These are phyloP conservation scores for Dysphania ambrosioides DNA, from an alignment of 148 eudicot species.

Conservation along the genomic window DNA sequence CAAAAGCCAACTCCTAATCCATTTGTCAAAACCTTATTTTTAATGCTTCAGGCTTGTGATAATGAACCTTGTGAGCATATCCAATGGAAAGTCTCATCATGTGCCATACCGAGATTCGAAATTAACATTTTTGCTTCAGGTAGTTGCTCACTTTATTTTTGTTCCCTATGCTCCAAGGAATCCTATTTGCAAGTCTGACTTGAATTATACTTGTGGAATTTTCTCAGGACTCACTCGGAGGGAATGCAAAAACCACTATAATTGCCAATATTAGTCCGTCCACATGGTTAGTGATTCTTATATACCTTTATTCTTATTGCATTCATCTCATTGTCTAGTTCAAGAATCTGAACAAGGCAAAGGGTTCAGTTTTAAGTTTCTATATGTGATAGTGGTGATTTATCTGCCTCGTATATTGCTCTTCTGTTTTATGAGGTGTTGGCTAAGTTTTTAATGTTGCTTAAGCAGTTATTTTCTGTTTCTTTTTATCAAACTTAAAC, in stretches of 20 bases:
- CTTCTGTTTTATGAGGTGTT: background rate
- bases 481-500: background rate
- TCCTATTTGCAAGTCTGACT: background rate
- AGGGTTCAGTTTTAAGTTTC: background rate
- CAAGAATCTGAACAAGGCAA: background rate
- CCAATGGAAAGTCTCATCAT: conserved; percentile 87
- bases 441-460: background rate
- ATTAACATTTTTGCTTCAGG: conserved; percentile 98
- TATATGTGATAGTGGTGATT: background rate
- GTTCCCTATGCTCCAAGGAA: background rate
- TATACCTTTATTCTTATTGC: background rate
- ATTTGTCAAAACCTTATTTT: conserved; percentile 5
- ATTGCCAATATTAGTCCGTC: conserved; percentile 97
- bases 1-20: background rate
- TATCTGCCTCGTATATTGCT: background rate
- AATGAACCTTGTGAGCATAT: conserved; percentile 88
- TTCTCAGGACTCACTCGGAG: conserved; percentile 95
- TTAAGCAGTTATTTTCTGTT: background rate
- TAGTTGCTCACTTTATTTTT: conserved; percentile 17
- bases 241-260: conserved; percentile 89
- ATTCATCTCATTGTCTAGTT: background rate
- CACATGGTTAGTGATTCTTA: conserved; percentile 53
- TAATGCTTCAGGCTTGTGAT: conserved; percentile 74
- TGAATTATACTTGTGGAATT: background rate
- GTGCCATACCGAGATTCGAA: conserved; percentile 99